phyloP scores from a whole-genome alignment of 2,329 filamentous ascomycete genomes.

The Aureobasidium leucospermi region DNA sequence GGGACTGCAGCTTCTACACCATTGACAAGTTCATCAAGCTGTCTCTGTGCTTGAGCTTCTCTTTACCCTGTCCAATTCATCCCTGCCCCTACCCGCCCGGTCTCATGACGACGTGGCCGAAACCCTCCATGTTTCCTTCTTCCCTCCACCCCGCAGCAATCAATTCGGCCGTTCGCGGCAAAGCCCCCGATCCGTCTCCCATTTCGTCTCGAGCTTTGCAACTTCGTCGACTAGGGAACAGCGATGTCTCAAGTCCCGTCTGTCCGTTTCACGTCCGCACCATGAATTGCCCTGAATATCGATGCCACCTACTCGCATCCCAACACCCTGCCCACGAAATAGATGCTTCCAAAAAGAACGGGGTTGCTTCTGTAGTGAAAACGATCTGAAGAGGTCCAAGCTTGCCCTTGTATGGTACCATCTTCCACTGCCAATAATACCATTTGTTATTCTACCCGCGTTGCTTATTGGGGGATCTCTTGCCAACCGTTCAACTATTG shows the following conservation, averaged over 20 bases:
- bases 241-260: neutral
- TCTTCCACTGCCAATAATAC: slow-evolving; percentile 1
- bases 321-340: too few relatives aligned
- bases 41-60: neutral
- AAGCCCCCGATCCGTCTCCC: slow-evolving; percentile 1
- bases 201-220: neutral
- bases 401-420: neutral
- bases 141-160: slow-evolving; percentile 1
- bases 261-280: slow-evolving; percentile 7
- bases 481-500: slow-evolving; percentile 9
- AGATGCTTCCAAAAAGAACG: neutral
- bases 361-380: neutral
- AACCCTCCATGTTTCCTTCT: neutral
- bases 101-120: slow-evolving; percentile 3
- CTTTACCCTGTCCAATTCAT: neutral
- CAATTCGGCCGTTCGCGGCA: neutral
- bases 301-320: neutral
- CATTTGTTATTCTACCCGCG: neutral
- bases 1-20: too few relatives aligned
- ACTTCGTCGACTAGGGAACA: slow-evolving; percentile 10
- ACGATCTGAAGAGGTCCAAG: neutral
- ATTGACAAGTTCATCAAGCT: neutral
- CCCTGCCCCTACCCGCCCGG: neutral
- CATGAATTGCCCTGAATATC: neutral
- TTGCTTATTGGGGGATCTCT: slow-evolving; percentile 1